Conservation (phyloP, 2,329 filamentous ascomycete species). For the Aspergillus quadricinctus region DNA sequence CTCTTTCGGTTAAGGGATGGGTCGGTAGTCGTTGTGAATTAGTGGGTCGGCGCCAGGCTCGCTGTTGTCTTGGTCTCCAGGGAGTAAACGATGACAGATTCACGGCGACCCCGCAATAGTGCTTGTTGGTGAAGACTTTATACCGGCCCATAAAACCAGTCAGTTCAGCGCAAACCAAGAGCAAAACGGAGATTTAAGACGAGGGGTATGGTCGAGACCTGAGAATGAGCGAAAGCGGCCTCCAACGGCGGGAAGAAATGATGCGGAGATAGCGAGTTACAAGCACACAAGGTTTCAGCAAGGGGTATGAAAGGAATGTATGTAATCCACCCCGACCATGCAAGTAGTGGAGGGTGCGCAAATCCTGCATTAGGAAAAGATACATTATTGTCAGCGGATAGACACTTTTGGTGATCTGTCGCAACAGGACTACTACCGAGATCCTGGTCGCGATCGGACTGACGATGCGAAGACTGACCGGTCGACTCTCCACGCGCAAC, state of each 20-base stretch:
- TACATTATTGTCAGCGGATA: background rate
- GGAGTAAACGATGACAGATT: background rate
- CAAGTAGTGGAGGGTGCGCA: background rate
- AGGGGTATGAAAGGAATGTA: background rate
- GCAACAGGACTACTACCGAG: background rate
- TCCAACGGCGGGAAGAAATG: background rate
- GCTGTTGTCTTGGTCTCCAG: background rate
- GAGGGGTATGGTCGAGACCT: background rate
- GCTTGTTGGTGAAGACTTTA: background rate
- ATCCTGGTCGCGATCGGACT: background rate
- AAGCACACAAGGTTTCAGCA: background rate
- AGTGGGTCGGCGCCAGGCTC: background rate
- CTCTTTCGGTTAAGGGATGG: background rate
- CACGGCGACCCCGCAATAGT: background rate
- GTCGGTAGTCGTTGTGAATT: background rate
- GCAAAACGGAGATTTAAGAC: background rate
- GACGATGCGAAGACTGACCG: background rate
- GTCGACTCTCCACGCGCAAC: background rate
- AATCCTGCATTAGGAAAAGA: background rate
- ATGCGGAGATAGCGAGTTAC: background rate
- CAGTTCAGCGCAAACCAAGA: background rate
- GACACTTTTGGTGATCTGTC: background rate
- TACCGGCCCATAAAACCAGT: background rate
- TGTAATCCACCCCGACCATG: background rate
- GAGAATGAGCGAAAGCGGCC: background rate